Percentiles rank a stretch among this genome's conserved stretches.
Evolutionary conservation across 2,329 filamentous ascomycete genomes (phyloP).

Genomic region (Fusarium camptoceras): DNA sequence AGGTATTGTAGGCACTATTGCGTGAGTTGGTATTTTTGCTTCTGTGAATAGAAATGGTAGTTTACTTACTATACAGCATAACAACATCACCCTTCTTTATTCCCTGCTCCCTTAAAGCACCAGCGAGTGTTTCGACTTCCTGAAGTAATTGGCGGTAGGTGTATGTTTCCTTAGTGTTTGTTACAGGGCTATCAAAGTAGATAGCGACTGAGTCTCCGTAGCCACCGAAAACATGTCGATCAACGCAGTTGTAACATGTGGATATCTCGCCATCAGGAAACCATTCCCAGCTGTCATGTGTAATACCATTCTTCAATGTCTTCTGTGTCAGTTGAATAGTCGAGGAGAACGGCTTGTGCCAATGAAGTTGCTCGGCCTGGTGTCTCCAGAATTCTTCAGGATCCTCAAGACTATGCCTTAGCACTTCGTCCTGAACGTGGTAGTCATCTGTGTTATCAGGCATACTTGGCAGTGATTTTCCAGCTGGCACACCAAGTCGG

Average conservation of each 20-base stretch:
- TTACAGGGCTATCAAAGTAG: slow-evolving; percentile 89
- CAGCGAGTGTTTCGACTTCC: slow-evolving; percentile 85
- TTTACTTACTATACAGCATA: slow-evolving; percentile 82
- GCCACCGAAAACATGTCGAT: slow-evolving; percentile 87
- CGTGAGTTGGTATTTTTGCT: background rate
- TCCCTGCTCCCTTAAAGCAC: slow-evolving; percentile 83
- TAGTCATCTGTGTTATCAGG: slow-evolving; percentile 31
- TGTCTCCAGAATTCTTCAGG: slow-evolving; percentile 80
- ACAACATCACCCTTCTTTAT: slow-evolving; percentile 88
- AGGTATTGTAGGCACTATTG: slow-evolving; percentile 93
- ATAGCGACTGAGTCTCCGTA: slow-evolving; percentile 80
- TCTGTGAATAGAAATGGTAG: background rate
- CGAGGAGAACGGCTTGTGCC: slow-evolving; percentile 79
- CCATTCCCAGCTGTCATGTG: slow-evolving; percentile 87
- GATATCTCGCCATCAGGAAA: slow-evolving; percentile 90
- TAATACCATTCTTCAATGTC: slow-evolving; percentile 69
- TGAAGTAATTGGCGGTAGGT: slow-evolving; percentile 81
- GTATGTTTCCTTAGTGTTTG: slow-evolving; percentile 74
- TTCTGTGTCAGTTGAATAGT: slow-evolving; percentile 72
- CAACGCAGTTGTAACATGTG: slow-evolving; percentile 91
- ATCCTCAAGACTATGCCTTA: slow-evolving; percentile 70
- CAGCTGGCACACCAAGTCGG: background rate
- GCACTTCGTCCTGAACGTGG: slow-evolving; percentile 62
- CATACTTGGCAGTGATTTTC: slow-evolving; percentile 15
- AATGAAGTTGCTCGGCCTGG: slow-evolving; percentile 80